phyloP scores from a whole-genome alignment of 352 stramenopile genomes.

The Globisporangium spiculum region DNA sequence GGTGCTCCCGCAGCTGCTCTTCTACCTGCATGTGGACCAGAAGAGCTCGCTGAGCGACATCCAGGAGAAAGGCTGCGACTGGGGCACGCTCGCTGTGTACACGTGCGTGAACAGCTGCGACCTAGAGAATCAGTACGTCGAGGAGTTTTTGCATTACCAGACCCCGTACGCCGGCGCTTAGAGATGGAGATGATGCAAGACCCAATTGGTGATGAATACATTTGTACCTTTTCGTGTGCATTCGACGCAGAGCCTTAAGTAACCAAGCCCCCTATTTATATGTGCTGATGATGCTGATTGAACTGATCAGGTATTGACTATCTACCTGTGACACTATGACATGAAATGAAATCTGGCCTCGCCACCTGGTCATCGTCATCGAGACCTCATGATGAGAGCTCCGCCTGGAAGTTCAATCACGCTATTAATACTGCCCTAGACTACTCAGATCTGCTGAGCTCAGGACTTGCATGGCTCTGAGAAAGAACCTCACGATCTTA shows the following conservation, averaged over 20 bases:
- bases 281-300: not conserved
- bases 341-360: not conserved
- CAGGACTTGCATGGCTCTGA: not conserved
- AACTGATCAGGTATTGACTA: not conserved
- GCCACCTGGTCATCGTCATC: conserved; percentile 4
- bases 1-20: conserved; percentile 93
- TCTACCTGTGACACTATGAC: not conserved
- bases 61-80: conserved; percentile 76
- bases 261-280: conserved; percentile 4
- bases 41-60: conserved; percentile 54
- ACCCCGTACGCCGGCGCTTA: conserved; percentile 52
- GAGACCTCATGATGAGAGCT: not conserved
- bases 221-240: not conserved
- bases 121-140: conserved; percentile 39
- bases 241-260: not conserved
- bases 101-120: conserved; percentile 90
- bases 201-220: not conserved
- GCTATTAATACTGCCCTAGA: conserved; percentile 3
- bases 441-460: not conserved
- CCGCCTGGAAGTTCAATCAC: not conserved
- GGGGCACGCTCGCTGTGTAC: conserved; percentile 91
- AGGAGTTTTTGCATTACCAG: conserved; percentile 83
- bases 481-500: not conserved
- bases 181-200: not conserved
- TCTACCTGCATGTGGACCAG: conserved; percentile 86